Percentiles rank a stretch among this genome's conserved stretches.
Evolutionary conservation across 2,329 filamentous ascomycete species (phyloP).

Genomic region (Escovopsis sp.): DNA sequence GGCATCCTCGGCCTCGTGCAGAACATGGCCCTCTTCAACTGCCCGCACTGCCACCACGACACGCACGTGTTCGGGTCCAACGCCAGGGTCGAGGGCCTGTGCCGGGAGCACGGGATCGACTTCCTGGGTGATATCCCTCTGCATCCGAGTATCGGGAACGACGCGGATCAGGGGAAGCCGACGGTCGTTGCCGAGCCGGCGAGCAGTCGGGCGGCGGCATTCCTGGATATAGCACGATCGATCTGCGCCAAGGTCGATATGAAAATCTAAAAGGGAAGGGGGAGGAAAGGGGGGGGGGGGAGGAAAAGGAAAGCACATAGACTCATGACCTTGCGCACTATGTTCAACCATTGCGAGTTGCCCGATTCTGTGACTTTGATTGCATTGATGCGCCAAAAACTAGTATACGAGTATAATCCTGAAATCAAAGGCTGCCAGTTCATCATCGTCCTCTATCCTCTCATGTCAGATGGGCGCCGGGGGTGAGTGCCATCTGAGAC

Average conservation of each 20-base stretch:
- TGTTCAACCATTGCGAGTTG: too few relatives aligned
- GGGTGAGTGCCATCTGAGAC: too few relatives aligned
- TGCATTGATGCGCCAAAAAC: too few relatives aligned
- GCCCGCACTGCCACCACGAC: slow-evolving; percentile 60
- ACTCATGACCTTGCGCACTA: too few relatives aligned
- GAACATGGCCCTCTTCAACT: slow-evolving; percentile 80
- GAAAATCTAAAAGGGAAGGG: background rate
- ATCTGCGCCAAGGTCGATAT: slow-evolving; percentile 32
- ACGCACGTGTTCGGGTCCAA: slow-evolving; percentile 61
- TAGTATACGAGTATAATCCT: too few relatives aligned
- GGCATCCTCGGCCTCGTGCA: slow-evolving; percentile 77
- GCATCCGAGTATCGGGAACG: slow-evolving; percentile 72
- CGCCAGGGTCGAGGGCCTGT: slow-evolving; percentile 52
- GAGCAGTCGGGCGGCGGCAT: slow-evolving; percentile 57
- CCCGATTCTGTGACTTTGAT: too few relatives aligned
- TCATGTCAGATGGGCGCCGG: too few relatives aligned
- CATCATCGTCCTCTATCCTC: too few relatives aligned
- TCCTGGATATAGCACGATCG: slow-evolving; percentile 51
- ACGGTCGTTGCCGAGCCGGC: slow-evolving; percentile 79
- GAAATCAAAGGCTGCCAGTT: too few relatives aligned
- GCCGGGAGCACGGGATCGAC: slow-evolving; percentile 56
- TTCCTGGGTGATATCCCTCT: slow-evolving; percentile 81
- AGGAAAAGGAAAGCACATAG: too few relatives aligned
- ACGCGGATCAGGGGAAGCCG: slow-evolving; percentile 75
- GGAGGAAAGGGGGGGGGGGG: too few relatives aligned